A percentile compares a stretch with the other conserved stretches of the same genome.
These are phyloP conservation scores for Backusella westeae DNA, from an alignment of 192 early-diverging fungal species.

Conservation along the genomic window DNA sequence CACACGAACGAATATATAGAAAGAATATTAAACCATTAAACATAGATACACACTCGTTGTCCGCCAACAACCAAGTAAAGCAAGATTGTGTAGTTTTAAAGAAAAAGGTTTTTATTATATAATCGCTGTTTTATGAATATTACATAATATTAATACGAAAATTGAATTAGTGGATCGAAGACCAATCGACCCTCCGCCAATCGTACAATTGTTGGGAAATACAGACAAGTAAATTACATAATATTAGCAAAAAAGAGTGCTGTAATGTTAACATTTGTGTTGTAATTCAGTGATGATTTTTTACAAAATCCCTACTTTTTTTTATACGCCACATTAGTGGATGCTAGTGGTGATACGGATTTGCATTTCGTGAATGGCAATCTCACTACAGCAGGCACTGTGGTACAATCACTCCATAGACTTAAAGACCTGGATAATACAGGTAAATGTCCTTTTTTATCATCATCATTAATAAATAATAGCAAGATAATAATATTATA, in stretches of 20 bases:
- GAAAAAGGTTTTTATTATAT: conserved; percentile 69
- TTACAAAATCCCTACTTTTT: conserved; percentile 90
- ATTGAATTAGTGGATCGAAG: conserved; percentile 60
- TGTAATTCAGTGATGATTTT: conserved; percentile 23
- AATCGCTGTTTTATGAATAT: background rate
- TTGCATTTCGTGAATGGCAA: conserved; percentile 85
- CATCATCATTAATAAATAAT: background rate
- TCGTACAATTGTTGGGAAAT: conserved; percentile 47
- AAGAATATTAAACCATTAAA: background rate
- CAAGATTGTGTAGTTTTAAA: conserved; percentile 89
- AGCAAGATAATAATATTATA: background rate
- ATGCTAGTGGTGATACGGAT: conserved; percentile 73
- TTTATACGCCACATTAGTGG: conserved; percentile 88
- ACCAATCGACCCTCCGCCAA: conserved; percentile 80
- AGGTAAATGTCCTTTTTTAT: conserved; percentile 23
- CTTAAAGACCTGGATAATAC: conserved; percentile 80
- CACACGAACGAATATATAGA: background rate
- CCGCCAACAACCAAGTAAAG: conserved; percentile 86
- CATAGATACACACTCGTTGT: conserved; percentile 60
- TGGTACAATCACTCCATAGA: conserved; percentile 87
- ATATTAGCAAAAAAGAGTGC: conserved; percentile 6
- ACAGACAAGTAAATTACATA: conserved; percentile 1
- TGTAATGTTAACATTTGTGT: conserved; percentile 1
- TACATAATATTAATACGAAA: background rate
- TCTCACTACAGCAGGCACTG: conserved; percentile 91